A percentile compares a stretch with the other conserved stretches of the same genome.
phyloP scores from a whole-genome alignment of 176 grass and related monocot genomes.

The Rhynchospora breviuscula region DNA sequence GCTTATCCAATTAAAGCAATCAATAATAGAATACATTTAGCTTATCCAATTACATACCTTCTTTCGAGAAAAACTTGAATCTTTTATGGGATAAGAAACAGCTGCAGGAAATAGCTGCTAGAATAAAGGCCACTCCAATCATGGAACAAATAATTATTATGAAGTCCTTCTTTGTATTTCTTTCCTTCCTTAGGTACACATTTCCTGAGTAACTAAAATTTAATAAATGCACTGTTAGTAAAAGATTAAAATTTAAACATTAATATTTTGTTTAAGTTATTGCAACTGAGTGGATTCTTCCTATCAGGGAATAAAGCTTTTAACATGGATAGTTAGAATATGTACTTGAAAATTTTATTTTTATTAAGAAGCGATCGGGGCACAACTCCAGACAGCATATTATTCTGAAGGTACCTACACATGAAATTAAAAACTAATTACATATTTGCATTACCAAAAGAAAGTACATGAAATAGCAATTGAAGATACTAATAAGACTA shows the following conservation, averaged over 20 bases:
- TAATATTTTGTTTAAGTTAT: background rate
- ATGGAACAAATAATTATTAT: slow-evolving; percentile 49
- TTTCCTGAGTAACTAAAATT: slow-evolving; percentile 55
- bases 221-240: background rate
- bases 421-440: slow-evolving; percentile 15
- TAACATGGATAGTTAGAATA: background rate
- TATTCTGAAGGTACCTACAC: slow-evolving; percentile 73
- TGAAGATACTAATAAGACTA: slow-evolving; percentile 33
- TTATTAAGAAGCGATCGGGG: slow-evolving; percentile 56
- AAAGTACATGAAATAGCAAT: slow-evolving; percentile 1
- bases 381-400: slow-evolving; percentile 57
- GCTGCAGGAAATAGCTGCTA: slow-evolving; percentile 35
- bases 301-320: slow-evolving; percentile 20
- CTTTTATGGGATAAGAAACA: slow-evolving; percentile 43
- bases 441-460: background rate
- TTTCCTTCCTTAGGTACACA: slow-evolving; percentile 34
- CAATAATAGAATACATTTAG: background rate
- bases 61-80: slow-evolving; percentile 19
- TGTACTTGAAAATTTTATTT: slow-evolving; percentile 55
- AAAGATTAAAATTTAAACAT: background rate
- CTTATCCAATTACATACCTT: slow-evolving; percentile 29
- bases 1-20: background rate
- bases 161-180: slow-evolving; percentile 32
- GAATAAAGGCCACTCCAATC: slow-evolving; percentile 40
- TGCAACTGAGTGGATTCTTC: background rate